Evolutionary conservation across 2,329 filamentous ascomycete genomes (phyloP).

Genomic region (Trichoderma sp.): DNA sequence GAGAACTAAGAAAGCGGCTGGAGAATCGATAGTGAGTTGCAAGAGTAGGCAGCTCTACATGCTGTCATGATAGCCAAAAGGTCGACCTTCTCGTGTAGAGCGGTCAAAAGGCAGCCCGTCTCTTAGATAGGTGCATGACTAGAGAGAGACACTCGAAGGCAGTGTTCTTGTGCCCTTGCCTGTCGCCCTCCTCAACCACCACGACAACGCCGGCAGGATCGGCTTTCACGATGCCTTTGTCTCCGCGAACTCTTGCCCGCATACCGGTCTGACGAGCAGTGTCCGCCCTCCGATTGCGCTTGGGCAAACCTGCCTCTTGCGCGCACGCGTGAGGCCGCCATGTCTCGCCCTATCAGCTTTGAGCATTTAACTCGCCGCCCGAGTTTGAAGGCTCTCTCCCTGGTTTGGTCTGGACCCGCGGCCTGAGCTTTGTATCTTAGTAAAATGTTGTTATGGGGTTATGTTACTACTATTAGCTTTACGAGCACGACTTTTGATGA

Average conservation of each 20-base stretch:
- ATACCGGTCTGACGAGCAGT: slow-evolving; percentile 3
- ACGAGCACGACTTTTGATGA: slow-evolving; percentile 6
- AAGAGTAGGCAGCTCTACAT: neutral
- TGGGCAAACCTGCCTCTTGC: neutral
- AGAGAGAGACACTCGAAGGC: neutral
- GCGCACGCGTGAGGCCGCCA: neutral
- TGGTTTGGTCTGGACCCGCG: slow-evolving; percentile 2
- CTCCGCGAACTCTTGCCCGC: slow-evolving; percentile 7
- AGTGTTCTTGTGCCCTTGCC: neutral
- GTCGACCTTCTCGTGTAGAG: neutral
- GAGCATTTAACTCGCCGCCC: neutral
- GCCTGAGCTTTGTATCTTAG: neutral
- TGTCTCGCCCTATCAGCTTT: slow-evolving; percentile 2
- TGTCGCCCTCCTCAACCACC: neutral
- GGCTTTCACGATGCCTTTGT: slow-evolving; percentile 20
- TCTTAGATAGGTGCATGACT: neutral
- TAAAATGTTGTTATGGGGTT: neutral
- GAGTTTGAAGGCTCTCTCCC: neutral
- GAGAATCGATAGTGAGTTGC: slow-evolving; percentile 33
- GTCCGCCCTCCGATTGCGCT: neutral
- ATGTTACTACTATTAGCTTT: neutral
- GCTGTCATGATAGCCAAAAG: too few relatives aligned
- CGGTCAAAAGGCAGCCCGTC: neutral
- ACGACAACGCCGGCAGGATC: slow-evolving; percentile 6
- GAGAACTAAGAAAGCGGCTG: slow-evolving; percentile 53